phyloP scores from a whole-genome alignment of 306 rosid genomes.

The Quercus dentata region DNA sequence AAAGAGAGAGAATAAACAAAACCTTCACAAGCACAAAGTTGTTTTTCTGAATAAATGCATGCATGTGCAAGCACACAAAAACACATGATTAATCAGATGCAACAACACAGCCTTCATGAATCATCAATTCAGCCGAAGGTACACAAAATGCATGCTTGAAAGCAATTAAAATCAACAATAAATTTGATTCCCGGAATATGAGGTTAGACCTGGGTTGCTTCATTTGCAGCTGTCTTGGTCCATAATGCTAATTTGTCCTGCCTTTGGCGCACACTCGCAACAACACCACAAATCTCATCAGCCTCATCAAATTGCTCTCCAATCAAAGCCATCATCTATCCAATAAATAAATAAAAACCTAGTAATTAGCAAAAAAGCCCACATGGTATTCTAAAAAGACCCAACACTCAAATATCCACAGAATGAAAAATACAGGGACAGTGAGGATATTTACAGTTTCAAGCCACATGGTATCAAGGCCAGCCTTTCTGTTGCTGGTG shows the following conservation, averaged over 20 bases:
- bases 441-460: conserved; percentile 64
- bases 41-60: not conserved
- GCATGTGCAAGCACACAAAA: not conserved
- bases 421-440: not conserved
- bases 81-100: not conserved
- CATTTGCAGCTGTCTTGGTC: conserved; percentile 94
- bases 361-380: not conserved
- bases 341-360: not conserved
- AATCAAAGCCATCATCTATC: conserved; percentile 89
- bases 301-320: conserved; percentile 95
- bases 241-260: conserved; percentile 88
- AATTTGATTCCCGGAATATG: conserved; percentile 4
- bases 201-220: conserved; percentile 80
- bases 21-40: not conserved
- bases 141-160: not conserved
- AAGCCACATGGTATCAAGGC: conserved; percentile 88
- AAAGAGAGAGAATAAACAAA: not conserved
- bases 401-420: not conserved
- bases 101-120: not conserved
- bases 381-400: not conserved
- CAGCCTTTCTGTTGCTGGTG: conserved; percentile 47
- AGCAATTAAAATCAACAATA: not conserved
- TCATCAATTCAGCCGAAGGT: not conserved
- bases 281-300: conserved; percentile 93
- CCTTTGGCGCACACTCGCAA: conserved; percentile 91